Evolutionary conservation across 768 basidiomycete species (phyloP).

Genomic region (Lactarius pseudohatsudake): DNA sequence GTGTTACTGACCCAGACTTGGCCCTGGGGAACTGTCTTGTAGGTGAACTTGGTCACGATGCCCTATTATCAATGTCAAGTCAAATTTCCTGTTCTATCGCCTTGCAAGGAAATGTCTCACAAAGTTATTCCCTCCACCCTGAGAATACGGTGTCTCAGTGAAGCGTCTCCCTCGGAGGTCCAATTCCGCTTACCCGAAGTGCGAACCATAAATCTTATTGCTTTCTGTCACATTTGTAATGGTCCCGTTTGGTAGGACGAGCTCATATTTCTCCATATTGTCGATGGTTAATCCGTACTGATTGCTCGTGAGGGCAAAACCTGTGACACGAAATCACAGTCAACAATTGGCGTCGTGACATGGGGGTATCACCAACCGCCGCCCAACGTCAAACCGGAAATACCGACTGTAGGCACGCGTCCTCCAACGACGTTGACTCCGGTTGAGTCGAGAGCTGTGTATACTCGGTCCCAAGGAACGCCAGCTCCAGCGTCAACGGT

Average conservation of each 20-base stretch:
- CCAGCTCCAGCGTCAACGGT: slow-evolving; percentile 31
- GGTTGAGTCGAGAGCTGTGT: slow-evolving; percentile 20
- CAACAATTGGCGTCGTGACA: neutral
- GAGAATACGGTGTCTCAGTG: neutral
- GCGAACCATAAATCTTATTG: slow-evolving; percentile 15
- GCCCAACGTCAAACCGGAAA: slow-evolving; percentile 26
- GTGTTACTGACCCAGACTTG: neutral
- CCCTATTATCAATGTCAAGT: neutral
- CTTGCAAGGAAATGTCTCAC: neutral
- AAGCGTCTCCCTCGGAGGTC: too few relatives aligned
- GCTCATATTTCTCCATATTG: slow-evolving; percentile 34
- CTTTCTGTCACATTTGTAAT: neutral
- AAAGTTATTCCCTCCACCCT: slow-evolving; percentile 27
- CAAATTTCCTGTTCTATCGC: neutral
- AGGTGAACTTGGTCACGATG: slow-evolving; percentile 8
- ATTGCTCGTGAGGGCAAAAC: neutral
- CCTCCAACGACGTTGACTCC: slow-evolving; percentile 32
- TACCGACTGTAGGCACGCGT: slow-evolving; percentile 29
- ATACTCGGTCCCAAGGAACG: slow-evolving; percentile 33
- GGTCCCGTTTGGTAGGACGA: slow-evolving; percentile 36
- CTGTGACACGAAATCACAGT: neutral
- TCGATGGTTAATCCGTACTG: slow-evolving; percentile 26
- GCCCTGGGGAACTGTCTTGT: slow-evolving; percentile 13
- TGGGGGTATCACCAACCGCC: neutral
- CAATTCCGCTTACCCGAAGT: slow-evolving; percentile 15